phyloP scores from a whole-genome alignment of 176 grass and related monocot species.

The Oryza meyeriana region DNA sequence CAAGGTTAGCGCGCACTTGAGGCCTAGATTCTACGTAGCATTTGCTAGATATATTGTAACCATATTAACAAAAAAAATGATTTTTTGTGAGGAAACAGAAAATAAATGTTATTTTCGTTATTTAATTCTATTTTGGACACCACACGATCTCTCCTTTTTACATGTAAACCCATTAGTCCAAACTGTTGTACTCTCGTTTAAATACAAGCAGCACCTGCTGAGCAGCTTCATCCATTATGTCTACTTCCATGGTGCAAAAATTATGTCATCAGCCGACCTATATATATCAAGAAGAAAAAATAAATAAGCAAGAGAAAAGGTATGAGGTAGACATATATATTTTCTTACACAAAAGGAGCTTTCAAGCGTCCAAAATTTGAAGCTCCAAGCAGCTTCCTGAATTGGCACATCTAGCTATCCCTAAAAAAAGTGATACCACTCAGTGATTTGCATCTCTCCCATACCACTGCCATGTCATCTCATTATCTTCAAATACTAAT shows the following conservation, averaged over 20 bases:
- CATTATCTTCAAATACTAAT: conserved; percentile 27
- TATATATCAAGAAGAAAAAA: background rate
- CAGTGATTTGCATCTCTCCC: conserved; percentile 35
- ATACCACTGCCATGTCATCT: conserved; percentile 42
- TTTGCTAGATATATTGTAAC: background rate
- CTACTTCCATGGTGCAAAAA: conserved; percentile 33
- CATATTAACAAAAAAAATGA: background rate
- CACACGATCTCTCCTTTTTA: too few species aligned
- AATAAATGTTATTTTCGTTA: too few species aligned
- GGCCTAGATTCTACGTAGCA: background rate
- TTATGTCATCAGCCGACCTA: conserved; percentile 4
- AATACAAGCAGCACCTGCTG: background rate
- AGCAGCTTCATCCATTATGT: conserved; percentile 32
- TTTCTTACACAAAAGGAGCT: conserved; percentile 8
- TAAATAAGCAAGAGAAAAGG: conserved; percentile 10
- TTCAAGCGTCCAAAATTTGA: conserved; percentile 12
- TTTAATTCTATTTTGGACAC: too few species aligned
- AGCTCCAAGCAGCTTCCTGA: conserved; percentile 46
- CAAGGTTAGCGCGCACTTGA: background rate
- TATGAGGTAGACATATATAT: conserved; percentile 15
- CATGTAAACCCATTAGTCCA: too few species aligned
- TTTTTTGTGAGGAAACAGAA: too few species aligned
- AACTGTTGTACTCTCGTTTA: too few species aligned
- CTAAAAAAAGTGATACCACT: background rate
- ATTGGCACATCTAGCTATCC: conserved; percentile 28